Conservation (phyloP, 208 protist species). For the Trypanosoma platydactyli region DNA sequence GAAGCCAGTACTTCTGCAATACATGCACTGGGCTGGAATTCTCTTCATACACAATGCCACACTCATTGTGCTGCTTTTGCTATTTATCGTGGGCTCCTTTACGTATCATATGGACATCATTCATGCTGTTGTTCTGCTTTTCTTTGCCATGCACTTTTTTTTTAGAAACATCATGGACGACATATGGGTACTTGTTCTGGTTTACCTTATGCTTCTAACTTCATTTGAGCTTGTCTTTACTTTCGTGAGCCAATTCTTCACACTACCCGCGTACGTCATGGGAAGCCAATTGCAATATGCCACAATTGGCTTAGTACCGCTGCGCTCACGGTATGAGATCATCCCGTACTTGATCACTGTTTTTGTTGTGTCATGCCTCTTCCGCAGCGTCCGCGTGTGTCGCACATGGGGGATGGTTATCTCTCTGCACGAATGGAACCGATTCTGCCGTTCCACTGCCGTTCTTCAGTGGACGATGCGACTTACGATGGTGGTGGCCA, state of each 20-base stretch:
- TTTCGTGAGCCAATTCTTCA: constrained; percentile 23
- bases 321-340: constrained; percentile 21
- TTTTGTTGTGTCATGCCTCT: constrained; percentile 25
- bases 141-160: constrained; percentile 27
- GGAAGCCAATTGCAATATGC: constrained; percentile 11
- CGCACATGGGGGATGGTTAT: constrained; percentile 19
- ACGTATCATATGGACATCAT: constrained; percentile 31
- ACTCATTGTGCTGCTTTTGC: constrained; percentile 19
- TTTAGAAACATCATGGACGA: background rate
- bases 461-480: constrained; percentile 18
- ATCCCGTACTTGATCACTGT: constrained; percentile 28
- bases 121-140: constrained; percentile 16
- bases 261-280: constrained; percentile 11
- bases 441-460: constrained; percentile 5
- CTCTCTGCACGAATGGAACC: constrained; percentile 31
- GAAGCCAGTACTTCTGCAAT: constrained; percentile 2
- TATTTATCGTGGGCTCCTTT: constrained; percentile 30
- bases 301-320: constrained; percentile 26
- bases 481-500: constrained; percentile 18
- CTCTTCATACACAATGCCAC: constrained; percentile 22
- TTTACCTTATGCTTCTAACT: constrained; percentile 20
- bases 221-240: constrained; percentile 34
- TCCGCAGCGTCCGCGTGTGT: constrained; percentile 4
- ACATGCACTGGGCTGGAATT: constrained; percentile 15
- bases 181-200: constrained; percentile 18